These are phyloP conservation scores for Oemleria cerasiformis DNA, from an alignment of 306 rosid genomes.

Conservation along the genomic window DNA sequence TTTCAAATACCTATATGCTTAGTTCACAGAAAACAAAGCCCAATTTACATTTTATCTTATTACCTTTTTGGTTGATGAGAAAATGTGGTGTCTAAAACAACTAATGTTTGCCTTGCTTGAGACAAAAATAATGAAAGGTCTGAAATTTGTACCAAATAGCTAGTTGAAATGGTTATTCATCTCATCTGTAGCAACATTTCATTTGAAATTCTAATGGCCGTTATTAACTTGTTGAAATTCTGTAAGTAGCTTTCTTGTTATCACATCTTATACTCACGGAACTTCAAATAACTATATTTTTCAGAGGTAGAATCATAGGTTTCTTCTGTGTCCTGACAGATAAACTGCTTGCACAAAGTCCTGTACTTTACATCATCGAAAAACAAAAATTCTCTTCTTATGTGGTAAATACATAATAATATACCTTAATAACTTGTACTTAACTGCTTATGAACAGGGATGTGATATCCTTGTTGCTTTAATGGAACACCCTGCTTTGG, in stretches of 20 bases:
- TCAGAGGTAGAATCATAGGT: not conserved
- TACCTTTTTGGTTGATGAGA: not conserved
- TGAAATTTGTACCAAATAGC: not conserved
- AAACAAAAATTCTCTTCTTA: too few species aligned
- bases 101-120: not conserved
- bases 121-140: not conserved
- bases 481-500: conserved; percentile 50
- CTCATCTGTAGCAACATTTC: not conserved
- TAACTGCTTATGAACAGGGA: conserved; percentile 42
- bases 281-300: not conserved
- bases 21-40: too few species aligned
- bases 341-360: not conserved
- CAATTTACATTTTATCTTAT: too few species aligned
- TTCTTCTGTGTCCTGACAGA: not conserved
- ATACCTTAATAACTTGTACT: not conserved
- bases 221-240: too few species aligned
- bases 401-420: not conserved
- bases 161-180: not conserved
- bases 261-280: too few species aligned
- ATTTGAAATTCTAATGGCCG: not conserved
- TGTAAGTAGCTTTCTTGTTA: too few species aligned
- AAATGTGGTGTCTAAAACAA: not conserved
- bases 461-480: conserved; percentile 47
- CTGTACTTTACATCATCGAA: not conserved
- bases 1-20: too few species aligned